Percentiles rank a stretch among this genome's conserved stretches.
phyloP scores from a whole-genome alignment of 1,284 basidiomycete genomes.

The Trametes sp. region DNA sequence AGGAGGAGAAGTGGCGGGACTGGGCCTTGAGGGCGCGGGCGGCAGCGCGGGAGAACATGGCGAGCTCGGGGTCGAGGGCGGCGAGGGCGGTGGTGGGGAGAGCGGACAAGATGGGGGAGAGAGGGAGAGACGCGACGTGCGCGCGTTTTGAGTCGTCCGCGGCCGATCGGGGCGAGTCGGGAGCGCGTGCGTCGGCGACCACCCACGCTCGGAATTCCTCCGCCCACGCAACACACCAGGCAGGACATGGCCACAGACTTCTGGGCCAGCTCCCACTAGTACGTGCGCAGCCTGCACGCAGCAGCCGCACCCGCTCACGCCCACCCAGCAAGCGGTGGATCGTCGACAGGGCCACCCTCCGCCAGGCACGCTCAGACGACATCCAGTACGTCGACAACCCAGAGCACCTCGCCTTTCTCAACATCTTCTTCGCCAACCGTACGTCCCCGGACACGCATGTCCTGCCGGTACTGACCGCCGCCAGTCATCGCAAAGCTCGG shows the following conservation, averaged over 20 bases:
- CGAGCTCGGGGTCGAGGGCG: conserved; percentile 22
- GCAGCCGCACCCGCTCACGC: conserved; percentile 4
- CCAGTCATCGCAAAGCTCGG: conserved; percentile 88
- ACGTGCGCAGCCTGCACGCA: conserved; percentile 41
- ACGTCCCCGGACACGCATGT: conserved; percentile 32
- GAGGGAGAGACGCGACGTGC: conserved; percentile 26
- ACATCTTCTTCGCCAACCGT: conserved; percentile 89
- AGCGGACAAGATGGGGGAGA: conserved; percentile 17
- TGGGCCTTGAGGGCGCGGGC: conserved; percentile 54
- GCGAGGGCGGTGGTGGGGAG: conserved; percentile 10
- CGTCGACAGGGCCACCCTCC: conserved; percentile 79
- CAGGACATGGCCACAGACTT: conserved; percentile 74
- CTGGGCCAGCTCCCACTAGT: conserved; percentile 80
- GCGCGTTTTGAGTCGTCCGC: conserved; percentile 21
- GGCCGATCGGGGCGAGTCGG: conserved; percentile 34
- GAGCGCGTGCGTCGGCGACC: not conserved
- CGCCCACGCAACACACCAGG: not conserved
- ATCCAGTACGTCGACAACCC: conserved; percentile 78
- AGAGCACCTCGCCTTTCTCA: conserved; percentile 79
- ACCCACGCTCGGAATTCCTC: conserved; percentile 2
- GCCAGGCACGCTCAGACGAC: conserved; percentile 79
- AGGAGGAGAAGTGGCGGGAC: conserved; percentile 81
- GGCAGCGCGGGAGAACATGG: conserved; percentile 67
- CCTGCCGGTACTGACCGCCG: not conserved
- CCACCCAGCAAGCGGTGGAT: conserved; percentile 83